Base-by-base conservation (phyloP, 441 rosid species). In the Omphalea diandra region DNA sequence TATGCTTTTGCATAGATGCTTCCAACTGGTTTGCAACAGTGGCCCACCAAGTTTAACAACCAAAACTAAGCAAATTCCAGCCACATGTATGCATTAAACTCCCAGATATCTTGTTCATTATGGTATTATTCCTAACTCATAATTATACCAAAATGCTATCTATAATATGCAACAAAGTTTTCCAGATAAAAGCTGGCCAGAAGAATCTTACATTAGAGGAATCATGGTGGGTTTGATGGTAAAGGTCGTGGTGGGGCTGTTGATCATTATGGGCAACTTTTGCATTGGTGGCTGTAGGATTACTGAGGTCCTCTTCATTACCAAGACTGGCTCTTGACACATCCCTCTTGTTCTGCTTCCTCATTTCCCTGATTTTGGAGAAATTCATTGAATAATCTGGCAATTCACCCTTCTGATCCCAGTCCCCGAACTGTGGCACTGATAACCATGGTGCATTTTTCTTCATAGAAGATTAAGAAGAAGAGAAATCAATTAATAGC, bases 341-440 rank as follows among this genome's bases (percentile, higher is more conserved):
- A 60, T 91, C 96, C 76, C 88, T 92, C 84, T 94, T 94, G 86
- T 92, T 87, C 69, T 83, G 96, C 85, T 90, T 92, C 85, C 97
- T 90, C 83, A 79, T 92, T 76, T 94, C 98, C 79, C 98, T 84
- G 67, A 94, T 89, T 79, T 94, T 94, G 10, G 98, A 71, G 87
- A 94, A 94, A 72, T 94, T 93, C 65, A 94, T 44, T 0, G 97
- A 94, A 82, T 94, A 92, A 72, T 92, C 99, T 2, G 97, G 97
- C 70, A 90, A 35, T 70, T 77, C 82, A 49, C 99, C 98, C 82
- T 91, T 91, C 77, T 88, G 91, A 59, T 94, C 97, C 96, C 99
- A 94, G 62, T 90, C 97, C 61, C 98, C 99, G 77, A 94, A 94
- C 58, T 90, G 94, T 27, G 99, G 99, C 53, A 94, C 98, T 53